Percentiles rank a stretch among this genome's conserved stretches.
Conservation (phyloP, 371 early-diverging fungal genomes). For the Mucor irregularis region DNA sequence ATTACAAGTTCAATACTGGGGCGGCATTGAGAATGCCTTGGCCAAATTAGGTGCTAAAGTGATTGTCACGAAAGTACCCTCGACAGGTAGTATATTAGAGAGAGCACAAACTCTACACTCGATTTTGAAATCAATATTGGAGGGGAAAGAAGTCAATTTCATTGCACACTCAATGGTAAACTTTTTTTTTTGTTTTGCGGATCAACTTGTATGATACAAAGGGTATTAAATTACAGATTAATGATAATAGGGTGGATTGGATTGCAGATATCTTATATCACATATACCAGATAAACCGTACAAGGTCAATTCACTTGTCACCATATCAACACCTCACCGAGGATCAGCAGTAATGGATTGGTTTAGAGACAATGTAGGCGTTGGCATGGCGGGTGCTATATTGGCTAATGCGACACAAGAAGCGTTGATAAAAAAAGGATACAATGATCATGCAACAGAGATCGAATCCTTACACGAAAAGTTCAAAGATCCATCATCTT, state of each 20-base stretch:
- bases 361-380: slow-evolving; percentile 77
- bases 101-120: slow-evolving; percentile 79
- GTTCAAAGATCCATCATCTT: background rate
- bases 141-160: slow-evolving; percentile 72
- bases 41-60: slow-evolving; percentile 84
- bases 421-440: background rate
- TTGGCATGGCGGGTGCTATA: slow-evolving; percentile 36
- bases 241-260: slow-evolving; percentile 77
- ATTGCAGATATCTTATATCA: slow-evolving; percentile 82
- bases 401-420: background rate
- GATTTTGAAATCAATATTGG: slow-evolving; percentile 56
- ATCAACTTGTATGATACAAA: background rate
- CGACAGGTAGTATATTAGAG: slow-evolving; percentile 76
- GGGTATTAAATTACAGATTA: background rate
- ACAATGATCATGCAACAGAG: too few relatives aligned
- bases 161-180: slow-evolving; percentile 89
- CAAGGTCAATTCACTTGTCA: slow-evolving; percentile 76
- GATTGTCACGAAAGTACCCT: slow-evolving; percentile 77
- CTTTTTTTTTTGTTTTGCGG: background rate
- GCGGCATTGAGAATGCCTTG: slow-evolving; percentile 80
- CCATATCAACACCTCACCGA: slow-evolving; percentile 91
- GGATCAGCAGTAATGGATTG: slow-evolving; percentile 92
- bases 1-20: slow-evolving; percentile 89
- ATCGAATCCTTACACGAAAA: background rate
- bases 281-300: slow-evolving; percentile 69